A percentile compares a stretch with the other conserved stretches of the same genome.
Conservation (phyloP, 768 basidiomycete species). For the Tricholoma matsutake region DNA sequence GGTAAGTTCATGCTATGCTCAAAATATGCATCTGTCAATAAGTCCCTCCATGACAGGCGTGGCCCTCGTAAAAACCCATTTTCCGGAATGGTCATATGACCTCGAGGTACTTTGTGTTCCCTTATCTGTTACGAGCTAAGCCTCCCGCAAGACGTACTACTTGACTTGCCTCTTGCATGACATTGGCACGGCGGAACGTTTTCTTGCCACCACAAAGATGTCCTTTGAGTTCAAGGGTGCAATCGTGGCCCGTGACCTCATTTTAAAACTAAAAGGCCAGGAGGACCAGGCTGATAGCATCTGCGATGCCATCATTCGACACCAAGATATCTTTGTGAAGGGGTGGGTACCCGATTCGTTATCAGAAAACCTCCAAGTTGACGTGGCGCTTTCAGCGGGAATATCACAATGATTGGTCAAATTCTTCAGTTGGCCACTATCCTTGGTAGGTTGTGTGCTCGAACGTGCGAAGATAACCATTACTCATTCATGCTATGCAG, state of each 20-base stretch:
- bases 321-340: conserved; percentile 46
- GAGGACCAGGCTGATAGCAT: conserved; percentile 52
- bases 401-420: conserved; percentile 50
- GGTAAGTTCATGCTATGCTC: conserved; percentile 26
- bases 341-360: conserved; percentile 27
- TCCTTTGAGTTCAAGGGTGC: conserved; percentile 57
- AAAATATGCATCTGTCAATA: neutral
- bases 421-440: conserved; percentile 48
- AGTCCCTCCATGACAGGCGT: conserved; percentile 32
- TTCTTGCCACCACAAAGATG: conserved; percentile 49
- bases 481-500: conserved; percentile 18
- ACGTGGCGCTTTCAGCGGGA: conserved; percentile 29
- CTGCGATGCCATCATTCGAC: conserved; percentile 48
- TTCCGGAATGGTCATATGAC: conserved; percentile 45
- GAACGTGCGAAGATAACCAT: neutral
- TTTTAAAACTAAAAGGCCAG: conserved; percentile 37
- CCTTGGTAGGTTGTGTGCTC: conserved; percentile 30
- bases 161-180: conserved; percentile 51
- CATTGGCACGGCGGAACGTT: conserved; percentile 47
- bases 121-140: neutral
- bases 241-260: conserved; percentile 48
- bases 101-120: conserved; percentile 17
- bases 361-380: neutral
- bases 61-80: conserved; percentile 44
- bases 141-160: conserved; percentile 39